phyloP scores from a whole-genome alignment of 108 stramenopile species.

The Nitzschia inconspicua region DNA sequence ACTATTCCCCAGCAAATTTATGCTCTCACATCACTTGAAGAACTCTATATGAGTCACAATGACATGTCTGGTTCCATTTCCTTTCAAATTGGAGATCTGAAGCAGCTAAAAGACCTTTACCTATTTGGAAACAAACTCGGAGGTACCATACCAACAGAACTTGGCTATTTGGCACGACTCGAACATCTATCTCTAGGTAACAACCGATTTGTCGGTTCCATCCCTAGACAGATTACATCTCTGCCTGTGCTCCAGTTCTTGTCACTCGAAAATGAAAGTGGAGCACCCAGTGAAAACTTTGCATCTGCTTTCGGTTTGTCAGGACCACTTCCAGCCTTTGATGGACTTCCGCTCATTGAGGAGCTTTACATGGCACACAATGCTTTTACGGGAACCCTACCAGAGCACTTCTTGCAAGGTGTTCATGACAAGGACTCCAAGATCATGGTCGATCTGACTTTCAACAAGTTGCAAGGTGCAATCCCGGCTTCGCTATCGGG shows the following conservation, averaged over 20 bases:
- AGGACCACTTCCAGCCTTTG: slow-evolving; percentile 37
- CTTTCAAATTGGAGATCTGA: slow-evolving; percentile 37
- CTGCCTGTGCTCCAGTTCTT: slow-evolving; percentile 39
- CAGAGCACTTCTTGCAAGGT: slow-evolving; percentile 32
- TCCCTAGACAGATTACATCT: slow-evolving; percentile 33
- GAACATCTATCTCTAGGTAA: slow-evolving; percentile 47
- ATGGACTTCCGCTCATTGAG: slow-evolving; percentile 24
- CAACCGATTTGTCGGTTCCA: slow-evolving; percentile 37
- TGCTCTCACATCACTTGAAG: not conserved
- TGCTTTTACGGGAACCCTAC: slow-evolving; percentile 37
- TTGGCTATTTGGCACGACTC: slow-evolving; percentile 40
- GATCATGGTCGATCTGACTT: slow-evolving; percentile 37
- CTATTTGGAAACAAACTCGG: slow-evolving; percentile 31
- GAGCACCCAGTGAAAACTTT: not conserved
- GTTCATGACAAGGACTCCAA: slow-evolving; percentile 21
- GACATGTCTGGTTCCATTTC: slow-evolving; percentile 35
- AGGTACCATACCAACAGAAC: slow-evolving; percentile 42
- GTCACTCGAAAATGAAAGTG: slow-evolving; percentile 33
- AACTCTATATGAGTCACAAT: slow-evolving; percentile 54
- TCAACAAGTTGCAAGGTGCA: slow-evolving; percentile 35
- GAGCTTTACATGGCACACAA: slow-evolving; percentile 45
- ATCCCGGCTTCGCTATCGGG: slow-evolving; percentile 29
- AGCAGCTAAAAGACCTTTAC: slow-evolving; percentile 36
- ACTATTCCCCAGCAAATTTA: slow-evolving; percentile 19
- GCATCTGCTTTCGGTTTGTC: slow-evolving; percentile 7